Base-by-base conservation (phyloP, 257 asterid species). In the Nicotiana sylvestris region DNA sequence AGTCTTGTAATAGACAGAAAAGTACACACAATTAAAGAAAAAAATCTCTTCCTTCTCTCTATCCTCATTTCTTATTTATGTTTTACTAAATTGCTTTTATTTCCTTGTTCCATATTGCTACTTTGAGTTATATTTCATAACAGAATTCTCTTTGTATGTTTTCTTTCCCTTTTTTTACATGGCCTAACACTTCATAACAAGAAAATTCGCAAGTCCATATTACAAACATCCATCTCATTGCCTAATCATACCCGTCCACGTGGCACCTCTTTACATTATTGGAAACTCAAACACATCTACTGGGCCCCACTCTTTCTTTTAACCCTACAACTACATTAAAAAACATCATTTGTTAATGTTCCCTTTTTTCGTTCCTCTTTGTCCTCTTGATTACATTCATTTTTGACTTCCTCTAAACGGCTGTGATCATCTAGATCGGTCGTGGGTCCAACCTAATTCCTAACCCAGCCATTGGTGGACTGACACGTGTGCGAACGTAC, bases 171-270 rank as follows among this genome's bases (percentile, higher is more conserved):
- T 74, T 49, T 43, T 49, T 46, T 72, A 25, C 79, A 9, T 18
- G 39, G 6, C n/a, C 29, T 12, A 43, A 43, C n/a, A 13, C 62
- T 65, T 12, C 70, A 8, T 29, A 72, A 72, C 13, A 72, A 51
- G 37, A 43, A 21, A 53, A 53, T 53, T 12, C 2, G 1, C 18
- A 13, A n/a, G 60, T 70, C 39, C 79, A 21, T 9, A 46, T 64
- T 68, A 46, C 61, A 13, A 46, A 43, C 78, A 82, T 82, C 69
- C 79, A 76, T 72, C 53, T 84, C 67, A 84, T 84, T 80, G 25
- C 65, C 83, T 82, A 84, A 82, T 87, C 87, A 82, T 80, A 4
- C 15, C 83, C 87, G 83, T 87, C 83, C 86, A 84, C 89, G 89
- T 84, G 87, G 77, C 81, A 6, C 2, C n/a, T 4, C 12, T 3